Evolutionary conservation across 208 protist species (phyloP), one percentile per base, ranked within the genome.

Genomic region (Lotmaria passim): DNA sequence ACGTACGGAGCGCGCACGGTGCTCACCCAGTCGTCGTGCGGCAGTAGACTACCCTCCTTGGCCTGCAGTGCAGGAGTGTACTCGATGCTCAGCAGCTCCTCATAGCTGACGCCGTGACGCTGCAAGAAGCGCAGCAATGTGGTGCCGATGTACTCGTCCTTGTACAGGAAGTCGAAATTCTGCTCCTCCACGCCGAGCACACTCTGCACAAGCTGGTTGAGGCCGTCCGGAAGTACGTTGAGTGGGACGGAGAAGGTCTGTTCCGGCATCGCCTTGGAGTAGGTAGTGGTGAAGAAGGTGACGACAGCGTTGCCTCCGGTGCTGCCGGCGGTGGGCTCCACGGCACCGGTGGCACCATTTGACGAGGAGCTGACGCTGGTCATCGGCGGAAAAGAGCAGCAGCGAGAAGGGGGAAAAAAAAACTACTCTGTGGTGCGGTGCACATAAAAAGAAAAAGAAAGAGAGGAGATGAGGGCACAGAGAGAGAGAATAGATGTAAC

Each of bases 11-110:
- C 83, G 2, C 84, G 78, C 43, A 95, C 85, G 52, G 68, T 85
- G 74, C 86, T 93, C 21, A 95, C 90, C 90, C 90, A 95, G 71
- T 95, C 90, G 63, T 95, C 90, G 77, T 95, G 90, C 5, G 90
- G 90, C 23, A 93, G 78, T 34, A 91, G 75, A 17, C 79, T 73
- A n/a, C 90, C 86, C 57, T 95, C 90, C 60, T 93, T 87, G 0
- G 85, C 83, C 69, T 89, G 81, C 46, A 96, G 65, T 0, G 87
- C 81, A 7, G 91, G 91, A 0, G 86, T 96, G 71, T 96, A 96
- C 81, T 96, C 91, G 46, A 96, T 82, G 60, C 83, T 83, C 14
- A 96, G 82, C 38, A 93, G 62, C 55, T 89, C 86, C 76, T 96
- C 91, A 24, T 80, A 81, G 71, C 87, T 93, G 67, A 94, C 79